Base-by-base conservation (phyloP, 2,329 filamentous ascomycete genomes). In the Fusarium sublunatum region DNA sequence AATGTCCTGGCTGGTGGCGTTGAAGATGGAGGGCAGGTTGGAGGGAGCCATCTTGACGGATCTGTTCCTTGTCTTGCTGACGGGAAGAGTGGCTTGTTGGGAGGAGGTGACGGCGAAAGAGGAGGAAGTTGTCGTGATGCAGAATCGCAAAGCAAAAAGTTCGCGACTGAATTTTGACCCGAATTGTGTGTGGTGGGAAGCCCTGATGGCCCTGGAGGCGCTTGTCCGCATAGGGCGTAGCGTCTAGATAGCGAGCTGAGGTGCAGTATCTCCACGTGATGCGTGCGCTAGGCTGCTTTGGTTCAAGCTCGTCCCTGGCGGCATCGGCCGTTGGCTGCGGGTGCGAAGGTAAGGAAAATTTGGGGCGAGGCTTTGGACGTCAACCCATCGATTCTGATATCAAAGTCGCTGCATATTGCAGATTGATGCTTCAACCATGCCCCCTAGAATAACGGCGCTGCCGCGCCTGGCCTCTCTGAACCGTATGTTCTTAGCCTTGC, bases 1-100 rank as follows among this genome's bases (percentile, higher is more conserved):
- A 85, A 99, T 96, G 86, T 99, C 95, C 86, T 96, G 89, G 79
- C 89, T 90, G 77, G 95, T 98, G 78, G 95, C 92, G 87, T 97
- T 95, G 90, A 99, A 97, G 78, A 91, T 86, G 72, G 93, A 86
- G 80, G 95, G 95, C 73, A 97, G 91, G 86, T 97, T 96, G 77
- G 88, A 87, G 81, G 94, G 91, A 79, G 93, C 92, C 94, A 97
- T 97, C 80, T 88, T 95, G 89, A 85, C 80, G 81, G 75, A 72
- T 74, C 74, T 73, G 36, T 60, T 58, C 40, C 19, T 62, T 66
- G 61, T 64, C 73, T 76, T 76, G 67, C 71, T 73, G 72, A 68
- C 64, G 65, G 46, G 31, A 32, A 32, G 35, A 72, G 71, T 73
- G 65, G 52, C 46, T 60, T 57, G 56, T 19, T 19, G 19, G 19